phyloP scores from a whole-genome alignment of 1,284 basidiomycete genomes.

The Leccinum solheimii region DNA sequence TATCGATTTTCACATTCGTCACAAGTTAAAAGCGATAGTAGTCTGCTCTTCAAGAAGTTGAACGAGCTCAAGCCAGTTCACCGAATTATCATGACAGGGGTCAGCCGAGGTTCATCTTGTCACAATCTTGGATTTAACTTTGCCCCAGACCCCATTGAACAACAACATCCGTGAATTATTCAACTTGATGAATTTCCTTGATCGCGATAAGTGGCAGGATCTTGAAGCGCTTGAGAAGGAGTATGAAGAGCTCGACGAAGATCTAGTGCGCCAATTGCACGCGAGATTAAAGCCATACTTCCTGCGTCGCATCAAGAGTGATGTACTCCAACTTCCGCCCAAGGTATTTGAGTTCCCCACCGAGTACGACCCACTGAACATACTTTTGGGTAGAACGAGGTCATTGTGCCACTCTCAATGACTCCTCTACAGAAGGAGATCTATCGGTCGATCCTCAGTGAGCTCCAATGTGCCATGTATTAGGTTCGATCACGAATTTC shows the following conservation, averaged over 20 bases:
- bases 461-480: neutral
- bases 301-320: conserved; percentile 88
- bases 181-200: conserved; percentile 93
- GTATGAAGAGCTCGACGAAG: conserved; percentile 76
- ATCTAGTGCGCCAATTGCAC: conserved; percentile 79
- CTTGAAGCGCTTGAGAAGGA: conserved; percentile 69
- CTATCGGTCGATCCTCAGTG: conserved; percentile 82
- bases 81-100: conserved; percentile 90
- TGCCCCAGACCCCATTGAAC: conserved; percentile 83
- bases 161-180: conserved; percentile 96
- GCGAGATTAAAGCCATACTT: conserved; percentile 85
- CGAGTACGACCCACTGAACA: conserved; percentile 11
- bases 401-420: conserved; percentile 92
- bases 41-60: conserved; percentile 81
- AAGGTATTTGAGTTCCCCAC: conserved; percentile 55
- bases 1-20: conserved; percentile 7
- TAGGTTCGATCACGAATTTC: conserved; percentile 10
- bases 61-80: conserved; percentile 80
- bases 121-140: conserved; percentile 2
- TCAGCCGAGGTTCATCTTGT: conserved; percentile 34
- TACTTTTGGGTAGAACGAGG: conserved; percentile 62
- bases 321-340: conserved; percentile 89
- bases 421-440: conserved; percentile 86
- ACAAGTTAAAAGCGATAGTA: conserved; percentile 79
- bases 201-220: conserved; percentile 74